These are phyloP conservation scores for Stephania yunnanensis DNA, from an alignment of 164 flowering plant genomes.

Conservation along the genomic window DNA sequence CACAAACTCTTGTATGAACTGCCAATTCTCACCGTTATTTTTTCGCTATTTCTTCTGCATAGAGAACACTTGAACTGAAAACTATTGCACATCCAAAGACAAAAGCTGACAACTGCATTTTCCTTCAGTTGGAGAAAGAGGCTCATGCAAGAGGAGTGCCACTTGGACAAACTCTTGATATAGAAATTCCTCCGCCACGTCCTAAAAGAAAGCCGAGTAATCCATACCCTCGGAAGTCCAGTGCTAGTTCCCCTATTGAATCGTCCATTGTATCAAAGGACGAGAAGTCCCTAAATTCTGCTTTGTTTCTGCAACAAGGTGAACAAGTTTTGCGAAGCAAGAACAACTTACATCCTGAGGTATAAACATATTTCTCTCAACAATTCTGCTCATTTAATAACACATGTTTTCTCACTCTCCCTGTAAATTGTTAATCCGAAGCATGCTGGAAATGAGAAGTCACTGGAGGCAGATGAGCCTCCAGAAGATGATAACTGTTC, in stretches of 20 bases:
- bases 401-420: not conserved
- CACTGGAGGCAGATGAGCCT: conserved; percentile 25
- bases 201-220: conserved; percentile 90
- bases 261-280: conserved; percentile 39
- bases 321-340: conserved; percentile 44
- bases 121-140: conserved; percentile 84
- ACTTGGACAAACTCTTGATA: conserved; percentile 63
- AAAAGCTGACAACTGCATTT: conserved; percentile 10
- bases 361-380: conserved; percentile 14
- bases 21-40: not conserved
- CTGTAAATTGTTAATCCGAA: conserved; percentile 28
- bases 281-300: conserved; percentile 31
- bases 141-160: conserved; percentile 71
- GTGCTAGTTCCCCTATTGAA: conserved; percentile 21
- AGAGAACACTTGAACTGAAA: conserved; percentile 1
- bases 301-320: conserved; percentile 30
- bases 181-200: conserved; percentile 97
- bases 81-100: not conserved
- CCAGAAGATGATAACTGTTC: conserved; percentile 34
- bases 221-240: conserved; percentile 91
- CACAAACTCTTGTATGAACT: not conserved
- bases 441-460: conserved; percentile 34
- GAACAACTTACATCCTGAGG: conserved; percentile 56
- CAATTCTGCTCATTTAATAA: not conserved
- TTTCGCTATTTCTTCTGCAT: not conserved